These are phyloP conservation scores for Auriculariales sp. DNA, from an alignment of 768 basidiomycete species.

Conservation along the genomic window DNA sequence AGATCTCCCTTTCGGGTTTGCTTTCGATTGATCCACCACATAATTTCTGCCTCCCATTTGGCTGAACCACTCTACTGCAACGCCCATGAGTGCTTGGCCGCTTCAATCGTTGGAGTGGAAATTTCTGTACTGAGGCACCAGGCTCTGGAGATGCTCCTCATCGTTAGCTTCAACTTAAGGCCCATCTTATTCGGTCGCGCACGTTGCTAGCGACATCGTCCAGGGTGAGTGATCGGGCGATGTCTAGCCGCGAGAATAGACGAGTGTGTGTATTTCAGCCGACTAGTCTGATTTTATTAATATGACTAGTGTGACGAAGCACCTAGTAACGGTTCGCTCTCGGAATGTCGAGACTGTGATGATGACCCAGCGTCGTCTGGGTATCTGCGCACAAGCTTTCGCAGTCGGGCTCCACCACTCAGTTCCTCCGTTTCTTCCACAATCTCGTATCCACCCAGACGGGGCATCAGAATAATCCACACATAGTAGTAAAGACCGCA, in stretches of 20 bases:
- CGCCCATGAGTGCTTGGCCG: no score
- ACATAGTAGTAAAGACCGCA: slow-evolving; percentile 18
- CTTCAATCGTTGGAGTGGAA: no score
- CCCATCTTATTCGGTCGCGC: background rate
- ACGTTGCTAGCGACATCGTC: background rate
- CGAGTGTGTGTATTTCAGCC: background rate
- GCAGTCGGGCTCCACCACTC: slow-evolving; percentile 8
- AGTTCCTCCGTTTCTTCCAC: slow-evolving; percentile 16
- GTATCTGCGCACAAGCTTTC: slow-evolving; percentile 7
- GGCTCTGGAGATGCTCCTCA: no score
- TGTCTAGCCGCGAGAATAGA: background rate
- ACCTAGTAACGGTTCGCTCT: background rate
- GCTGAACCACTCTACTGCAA: no score
- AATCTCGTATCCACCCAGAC: slow-evolving; percentile 28
- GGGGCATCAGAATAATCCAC: slow-evolving; percentile 31
- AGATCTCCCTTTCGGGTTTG: no score
- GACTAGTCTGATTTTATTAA: no score
- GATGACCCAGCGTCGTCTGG: background rate
- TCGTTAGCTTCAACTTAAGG: background rate
- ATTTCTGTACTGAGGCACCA: no score
- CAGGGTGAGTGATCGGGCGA: background rate
- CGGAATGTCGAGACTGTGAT: background rate
- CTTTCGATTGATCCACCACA: no score
- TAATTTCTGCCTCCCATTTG: no score
- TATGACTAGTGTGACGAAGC: background rate